Base-by-base conservation (phyloP, 345 rosid genomes). In the Acer negundo region DNA sequence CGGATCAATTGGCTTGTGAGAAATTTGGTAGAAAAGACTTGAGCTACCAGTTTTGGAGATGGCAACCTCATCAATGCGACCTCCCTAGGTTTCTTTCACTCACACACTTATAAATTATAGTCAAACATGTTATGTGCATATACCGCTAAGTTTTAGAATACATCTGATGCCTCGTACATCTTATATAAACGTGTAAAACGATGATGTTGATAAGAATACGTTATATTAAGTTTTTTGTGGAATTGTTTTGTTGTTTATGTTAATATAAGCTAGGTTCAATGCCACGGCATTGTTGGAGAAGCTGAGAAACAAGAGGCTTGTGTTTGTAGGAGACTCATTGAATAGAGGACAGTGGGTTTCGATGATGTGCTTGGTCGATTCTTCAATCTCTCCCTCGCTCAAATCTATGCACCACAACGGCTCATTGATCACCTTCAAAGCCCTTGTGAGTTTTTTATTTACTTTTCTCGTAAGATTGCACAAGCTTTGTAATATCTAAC, bases 341-440 rank as follows among this genome's bases (percentile, higher is more conserved):
- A 92, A 96, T 70, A 85, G 97, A 82, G 90, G 90, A 78, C 98
- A 96, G 26, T 94, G 99, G 99, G 90, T 93, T 46, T 96, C 99
- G 20, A 91, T 96, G 97, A 81, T 90, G 62, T 96, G 98, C 82
- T 82, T 96, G 82, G 87, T 89, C 73, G 93, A 91, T 55, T 88
- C 97, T 0, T 83, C 82, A 59, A 77, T 96, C 69, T 86, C 88
- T 80, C 82, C 87, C 1, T 77, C 77, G 28, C 81, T 75, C 80
- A 90, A 84, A 79, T 88, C 90, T 83, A 85, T 88, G 89, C 84
- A 87, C 78, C 74, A 75, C 47, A 92, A 93, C 67, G 93, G 89
- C 35, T 91, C 99, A 4, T 82, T 91, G 67, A 80, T 78, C 72
- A 78, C 81, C 74, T 88, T 89, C 82, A 86, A 82, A 78, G 86